Conservation (phyloP, 495 filamentous ascomycete species). For the Saxophila tyrrhenica region DNA sequence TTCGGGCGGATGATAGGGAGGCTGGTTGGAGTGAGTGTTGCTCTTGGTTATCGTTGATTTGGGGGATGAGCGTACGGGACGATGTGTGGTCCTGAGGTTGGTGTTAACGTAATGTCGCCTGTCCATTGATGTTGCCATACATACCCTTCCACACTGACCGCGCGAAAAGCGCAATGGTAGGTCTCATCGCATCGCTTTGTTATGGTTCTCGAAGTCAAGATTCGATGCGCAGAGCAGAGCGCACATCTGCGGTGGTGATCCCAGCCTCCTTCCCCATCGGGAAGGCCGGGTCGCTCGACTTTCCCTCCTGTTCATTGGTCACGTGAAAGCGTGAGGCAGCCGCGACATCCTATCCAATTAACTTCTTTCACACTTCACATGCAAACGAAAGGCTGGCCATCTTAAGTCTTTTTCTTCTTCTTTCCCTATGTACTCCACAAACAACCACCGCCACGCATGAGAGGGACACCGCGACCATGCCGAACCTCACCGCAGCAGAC, state of each 20-base stretch:
- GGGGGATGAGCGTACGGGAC: constrained; percentile 48
- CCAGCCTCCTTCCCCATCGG: constrained; percentile 1
- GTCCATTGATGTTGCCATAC: not conserved
- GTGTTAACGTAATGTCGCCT: constrained; percentile 5
- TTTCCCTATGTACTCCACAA: no score
- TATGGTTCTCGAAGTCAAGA: not conserved
- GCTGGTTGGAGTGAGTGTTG: constrained; percentile 27
- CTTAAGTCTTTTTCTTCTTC: no score
- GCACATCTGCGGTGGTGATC: no score
- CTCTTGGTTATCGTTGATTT: not conserved
- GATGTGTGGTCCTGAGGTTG: constrained; percentile 54
- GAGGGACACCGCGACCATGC: constrained; percentile 1
- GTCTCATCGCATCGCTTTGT: constrained; percentile 38
- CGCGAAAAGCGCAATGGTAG: constrained; percentile 46
- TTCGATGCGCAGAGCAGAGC: no score
- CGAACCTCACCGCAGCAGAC: constrained; percentile 49
- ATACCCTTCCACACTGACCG: constrained; percentile 72
- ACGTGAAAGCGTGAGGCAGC: not conserved
- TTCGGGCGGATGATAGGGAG: constrained; percentile 53
- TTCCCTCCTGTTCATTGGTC: no score
- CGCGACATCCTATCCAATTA: not conserved
- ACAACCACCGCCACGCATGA: not conserved
- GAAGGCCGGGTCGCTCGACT: no score
- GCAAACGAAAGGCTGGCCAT: no score
- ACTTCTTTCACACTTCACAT: not conserved